A percentile compares a stretch with the other conserved stretches of the same genome.
These are phyloP conservation scores for Sporisorium graminicola DNA, from an alignment of 1,284 basidiomycete species.

Conservation along the genomic window DNA sequence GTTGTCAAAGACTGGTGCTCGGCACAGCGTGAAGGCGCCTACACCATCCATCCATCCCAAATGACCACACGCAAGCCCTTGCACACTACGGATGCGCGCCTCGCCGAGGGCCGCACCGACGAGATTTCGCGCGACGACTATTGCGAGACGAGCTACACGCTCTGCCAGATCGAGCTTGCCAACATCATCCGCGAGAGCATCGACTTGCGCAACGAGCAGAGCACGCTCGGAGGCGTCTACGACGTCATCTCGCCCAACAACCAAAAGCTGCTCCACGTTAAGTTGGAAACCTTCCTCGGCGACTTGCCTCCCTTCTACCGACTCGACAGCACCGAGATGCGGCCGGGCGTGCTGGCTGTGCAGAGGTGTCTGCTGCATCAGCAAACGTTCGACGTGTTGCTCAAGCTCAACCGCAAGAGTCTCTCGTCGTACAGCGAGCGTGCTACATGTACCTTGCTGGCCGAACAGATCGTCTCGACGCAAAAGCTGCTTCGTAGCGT, in stretches of 20 bases:
- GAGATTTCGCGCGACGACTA: slow-evolving; percentile 31
- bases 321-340: slow-evolving; percentile 40
- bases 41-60: slow-evolving; percentile 56
- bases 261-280: slow-evolving; percentile 39
- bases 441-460: slow-evolving; percentile 44
- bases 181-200: slow-evolving; percentile 51
- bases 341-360: slow-evolving; percentile 43
- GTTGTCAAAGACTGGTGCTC: slow-evolving; percentile 61
- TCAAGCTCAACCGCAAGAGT: slow-evolving; percentile 51
- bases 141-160: slow-evolving; percentile 53
- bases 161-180: slow-evolving; percentile 53
- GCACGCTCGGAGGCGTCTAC: slow-evolving; percentile 38
- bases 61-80: slow-evolving; percentile 55
- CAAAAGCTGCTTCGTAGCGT: slow-evolving; percentile 49
- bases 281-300: slow-evolving; percentile 39
- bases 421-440: slow-evolving; percentile 38
- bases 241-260: slow-evolving; percentile 41
- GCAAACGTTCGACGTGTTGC: slow-evolving; percentile 51
- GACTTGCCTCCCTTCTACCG: slow-evolving; percentile 52
- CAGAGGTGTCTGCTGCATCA: slow-evolving; percentile 59
- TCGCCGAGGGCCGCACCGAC: slow-evolving; percentile 29
- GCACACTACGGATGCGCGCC: slow-evolving; percentile 52
- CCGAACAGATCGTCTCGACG: slow-evolving; percentile 53
- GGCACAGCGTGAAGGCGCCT: slow-evolving; percentile 52
- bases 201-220: slow-evolving; percentile 54